A percentile compares a stretch with the other conserved stretches of the same genome.
Conservation (phyloP, 2,329 filamentous ascomycete genomes). For the Monilinia vaccinii-corymbosi region DNA sequence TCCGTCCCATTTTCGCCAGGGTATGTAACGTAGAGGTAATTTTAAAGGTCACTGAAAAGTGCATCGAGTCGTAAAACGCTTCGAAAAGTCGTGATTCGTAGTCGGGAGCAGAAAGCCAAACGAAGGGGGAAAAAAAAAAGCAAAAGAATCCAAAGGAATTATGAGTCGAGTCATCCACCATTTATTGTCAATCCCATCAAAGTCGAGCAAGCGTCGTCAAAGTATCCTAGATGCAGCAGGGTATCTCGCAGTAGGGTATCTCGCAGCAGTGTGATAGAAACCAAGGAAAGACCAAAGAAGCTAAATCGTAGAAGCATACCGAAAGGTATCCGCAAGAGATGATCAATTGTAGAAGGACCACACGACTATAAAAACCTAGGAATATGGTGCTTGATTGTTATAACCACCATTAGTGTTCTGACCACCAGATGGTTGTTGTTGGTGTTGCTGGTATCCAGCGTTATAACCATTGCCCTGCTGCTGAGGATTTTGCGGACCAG, state of each 20-base stretch:
- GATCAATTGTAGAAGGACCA: neutral
- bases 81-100: neutral
- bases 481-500: neutral
- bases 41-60: neutral
- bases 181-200: neutral
- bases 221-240: conserved; percentile 6
- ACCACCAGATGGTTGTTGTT: neutral
- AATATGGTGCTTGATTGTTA: neutral
- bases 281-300: conserved; percentile 3
- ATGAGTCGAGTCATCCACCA: neutral
- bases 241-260: conserved; percentile 3
- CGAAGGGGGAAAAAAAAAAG: neutral
- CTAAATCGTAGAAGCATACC: neutral
- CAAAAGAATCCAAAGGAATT: neutral
- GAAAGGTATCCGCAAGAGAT: conserved; percentile 7
- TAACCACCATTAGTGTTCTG: neutral
- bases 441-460: neutral
- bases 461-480: neutral
- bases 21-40: conserved; percentile 1
- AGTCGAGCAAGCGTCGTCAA: neutral
- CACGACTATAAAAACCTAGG: neutral
- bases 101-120: neutral
- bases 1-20: conserved; percentile 6
- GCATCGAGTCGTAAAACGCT: neutral
- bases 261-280: neutral